Base-by-base conservation (phyloP, 352 stramenopile genomes). In the Globisporangium perplexum region DNA sequence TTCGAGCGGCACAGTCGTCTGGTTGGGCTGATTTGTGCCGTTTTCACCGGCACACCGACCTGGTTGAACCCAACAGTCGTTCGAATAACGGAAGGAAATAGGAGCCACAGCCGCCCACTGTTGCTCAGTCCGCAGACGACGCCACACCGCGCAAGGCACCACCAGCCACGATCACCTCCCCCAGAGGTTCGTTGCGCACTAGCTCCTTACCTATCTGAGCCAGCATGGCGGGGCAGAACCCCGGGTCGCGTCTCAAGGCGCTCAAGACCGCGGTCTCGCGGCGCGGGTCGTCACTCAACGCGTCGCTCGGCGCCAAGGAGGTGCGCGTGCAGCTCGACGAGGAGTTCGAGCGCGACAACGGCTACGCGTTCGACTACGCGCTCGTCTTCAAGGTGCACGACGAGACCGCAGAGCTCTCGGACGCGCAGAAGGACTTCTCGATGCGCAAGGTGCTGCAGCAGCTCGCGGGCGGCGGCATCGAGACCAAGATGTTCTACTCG, bases 401-500 rank as follows among this genome's bases (percentile, higher is more conserved):
- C 50, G 80, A 90, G 59, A 71, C 57, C 45, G 67, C 67, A 7
- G 61, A 78, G 54, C 68, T 90, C 39, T 66, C 63, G 54, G 49
- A 74, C 28, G 35, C 52, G 35, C 80, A 90, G 53, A 90, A 88
- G 60, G 73, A 88, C 36, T 70, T 67, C 52, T 85, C 71, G 47
- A 88, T 88, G 80, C 77, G 80, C 61, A 75, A 62, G 17, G 76
- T 90, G 33, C 69, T 90, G 31, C 73, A 88, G 59, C 68, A 78
- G 20, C 62, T 90, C 50, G 80, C 77, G 23, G 66, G 66, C 31
- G 80, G 75, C 30, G 80, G 80, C 53, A 85, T 90, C 18, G 80
- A 90, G 68, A 90, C 80, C 69, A 88, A 88, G 61, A 88, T 90
- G 75, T 90, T 88, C 43, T 88, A 90, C 70, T 86, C 80, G 17